Evolutionary conservation across 1,284 basidiomycete genomes (phyloP), one percentile per base, ranked within the genome.

Genomic region (Leccinum subrobustum): DNA sequence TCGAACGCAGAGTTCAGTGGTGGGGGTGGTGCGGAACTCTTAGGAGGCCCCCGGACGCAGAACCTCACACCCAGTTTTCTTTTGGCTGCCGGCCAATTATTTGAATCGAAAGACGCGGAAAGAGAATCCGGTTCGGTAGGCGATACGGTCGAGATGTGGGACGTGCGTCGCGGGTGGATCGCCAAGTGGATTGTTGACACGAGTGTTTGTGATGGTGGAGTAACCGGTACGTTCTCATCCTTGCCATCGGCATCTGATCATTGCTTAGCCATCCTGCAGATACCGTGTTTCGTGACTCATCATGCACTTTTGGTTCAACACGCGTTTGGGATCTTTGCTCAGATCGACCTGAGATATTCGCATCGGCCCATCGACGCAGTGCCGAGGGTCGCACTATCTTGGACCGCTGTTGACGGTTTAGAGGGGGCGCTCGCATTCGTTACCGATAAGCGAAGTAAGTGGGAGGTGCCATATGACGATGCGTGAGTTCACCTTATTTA

Each of bases 401-500:
- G 92, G 91, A 85, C 87, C 57, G 80, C 82, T 0, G 78, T 64
- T 29, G 57, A 61, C 18, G 62, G 71, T 16, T 33, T 54, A 7
- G 64, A 70, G 1, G 91, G 91, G 0, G 82, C 88, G 5, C 71
- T 95, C 35, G 81, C 85, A 1, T 93, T 93, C 65, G 87, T 89
- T 4, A 70, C 85, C 1, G 91, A 92, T 63, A 76, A 76, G 18
- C 81, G 80, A 57, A 72, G 73, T 20, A 72, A 72, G 33, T 90
- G 86, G 77, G 92, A 94, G 67, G 74, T 91, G 0, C 93, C 93
- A 0, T 95, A 91, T 66, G 93, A 95, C 67, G 93, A 95, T 69
- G 70, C 90, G 92, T 93, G 69, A 68, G 88, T 77, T 14, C 5
- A n/a, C 3, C 20, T 48, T 3, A 14, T 23, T n/a, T 29, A 23